Conservation (phyloP, 1,139 yeast species). For the Taphrina populina region DNA sequence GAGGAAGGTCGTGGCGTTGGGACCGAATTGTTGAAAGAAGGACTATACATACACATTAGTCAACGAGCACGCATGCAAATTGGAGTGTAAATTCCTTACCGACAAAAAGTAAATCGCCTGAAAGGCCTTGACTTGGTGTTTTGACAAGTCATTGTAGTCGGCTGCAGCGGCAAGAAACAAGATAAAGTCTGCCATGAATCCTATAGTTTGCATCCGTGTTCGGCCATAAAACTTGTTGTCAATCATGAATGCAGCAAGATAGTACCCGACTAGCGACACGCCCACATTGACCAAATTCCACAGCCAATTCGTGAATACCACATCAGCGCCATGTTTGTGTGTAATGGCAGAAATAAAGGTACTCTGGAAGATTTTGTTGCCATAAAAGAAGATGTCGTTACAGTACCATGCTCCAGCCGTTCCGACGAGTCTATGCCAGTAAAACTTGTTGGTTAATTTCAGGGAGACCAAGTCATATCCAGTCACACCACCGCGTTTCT, state of each 20-base stretch:
- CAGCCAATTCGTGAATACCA: constrained; percentile 76
- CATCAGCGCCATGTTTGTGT: constrained; percentile 60
- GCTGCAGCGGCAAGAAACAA: constrained; percentile 64
- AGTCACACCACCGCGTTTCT: constrained; percentile 45
- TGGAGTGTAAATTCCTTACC: too few species aligned
- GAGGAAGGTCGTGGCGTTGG: constrained; percentile 56
- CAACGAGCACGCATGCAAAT: too few species aligned
- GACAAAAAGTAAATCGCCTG: constrained; percentile 63
- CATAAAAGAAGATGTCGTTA: constrained; percentile 49
- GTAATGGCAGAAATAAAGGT: constrained; percentile 62
- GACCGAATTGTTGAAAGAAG: constrained; percentile 69
- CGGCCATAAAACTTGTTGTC: constrained; percentile 58
- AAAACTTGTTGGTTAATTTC: constrained; percentile 40
- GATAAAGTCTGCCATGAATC: constrained; percentile 59
- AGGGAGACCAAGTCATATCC: constrained; percentile 46
- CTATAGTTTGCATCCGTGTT: constrained; percentile 59
- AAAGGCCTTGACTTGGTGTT: constrained; percentile 54
- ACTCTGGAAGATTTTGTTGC: constrained; percentile 75
- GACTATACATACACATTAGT: too few species aligned
- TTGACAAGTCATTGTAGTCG: constrained; percentile 54
- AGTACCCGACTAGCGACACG: constrained; percentile 68
- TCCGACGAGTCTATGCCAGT: constrained; percentile 60
- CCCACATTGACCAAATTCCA: constrained; percentile 67
- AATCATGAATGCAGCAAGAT: constrained; percentile 59
- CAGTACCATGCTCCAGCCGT: constrained; percentile 48